A percentile compares a stretch with the other conserved stretches of the same genome.
Conservation (phyloP, 2,329 filamentous ascomycete species). For the Paecilomyces sp. region DNA sequence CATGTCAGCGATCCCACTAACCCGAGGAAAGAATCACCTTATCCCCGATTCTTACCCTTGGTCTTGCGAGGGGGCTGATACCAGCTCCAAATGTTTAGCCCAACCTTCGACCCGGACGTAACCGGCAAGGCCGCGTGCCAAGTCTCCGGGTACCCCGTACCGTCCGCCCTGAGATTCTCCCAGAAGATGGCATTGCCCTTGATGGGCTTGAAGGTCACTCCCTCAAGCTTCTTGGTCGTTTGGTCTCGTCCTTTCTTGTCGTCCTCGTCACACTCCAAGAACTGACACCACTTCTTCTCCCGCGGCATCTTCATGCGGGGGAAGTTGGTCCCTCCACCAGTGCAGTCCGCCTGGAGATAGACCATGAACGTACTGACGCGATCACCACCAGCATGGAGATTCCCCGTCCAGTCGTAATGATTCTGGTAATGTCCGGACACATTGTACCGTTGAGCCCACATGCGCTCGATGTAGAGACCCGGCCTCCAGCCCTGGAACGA, state of each 20-base stretch:
- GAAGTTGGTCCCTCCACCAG: slow-evolving; percentile 56
- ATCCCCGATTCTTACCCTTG: neutral
- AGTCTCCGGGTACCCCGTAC: slow-evolving; percentile 50
- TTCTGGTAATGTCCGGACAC: slow-evolving; percentile 50
- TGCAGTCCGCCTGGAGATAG: slow-evolving; percentile 47
- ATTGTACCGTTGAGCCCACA: slow-evolving; percentile 57
- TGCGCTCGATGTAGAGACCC: slow-evolving; percentile 52
- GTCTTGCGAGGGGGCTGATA: slow-evolving; percentile 34
- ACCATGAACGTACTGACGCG: slow-evolving; percentile 57
- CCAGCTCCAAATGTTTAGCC: slow-evolving; percentile 61
- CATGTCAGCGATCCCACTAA: neutral
- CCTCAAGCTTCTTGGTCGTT: slow-evolving; percentile 21
- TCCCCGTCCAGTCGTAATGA: slow-evolving; percentile 53
- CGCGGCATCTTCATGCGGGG: slow-evolving; percentile 42
- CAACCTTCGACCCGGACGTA: slow-evolving; percentile 49
- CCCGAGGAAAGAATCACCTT: neutral
- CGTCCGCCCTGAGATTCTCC: slow-evolving; percentile 53
- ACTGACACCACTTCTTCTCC: slow-evolving; percentile 48
- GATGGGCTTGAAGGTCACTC: slow-evolving; percentile 52
- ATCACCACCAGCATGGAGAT: slow-evolving; percentile 26
- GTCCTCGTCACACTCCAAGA: slow-evolving; percentile 46
- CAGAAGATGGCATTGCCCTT: slow-evolving; percentile 56
- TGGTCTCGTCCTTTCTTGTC: slow-evolving; percentile 2
- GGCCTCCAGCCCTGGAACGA: slow-evolving; percentile 55
- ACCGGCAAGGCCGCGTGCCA: slow-evolving; percentile 58